These are phyloP conservation scores for Pezizomycotina sp. DNA, from an alignment of 2,329 filamentous ascomycete species.

Conservation along the genomic window DNA sequence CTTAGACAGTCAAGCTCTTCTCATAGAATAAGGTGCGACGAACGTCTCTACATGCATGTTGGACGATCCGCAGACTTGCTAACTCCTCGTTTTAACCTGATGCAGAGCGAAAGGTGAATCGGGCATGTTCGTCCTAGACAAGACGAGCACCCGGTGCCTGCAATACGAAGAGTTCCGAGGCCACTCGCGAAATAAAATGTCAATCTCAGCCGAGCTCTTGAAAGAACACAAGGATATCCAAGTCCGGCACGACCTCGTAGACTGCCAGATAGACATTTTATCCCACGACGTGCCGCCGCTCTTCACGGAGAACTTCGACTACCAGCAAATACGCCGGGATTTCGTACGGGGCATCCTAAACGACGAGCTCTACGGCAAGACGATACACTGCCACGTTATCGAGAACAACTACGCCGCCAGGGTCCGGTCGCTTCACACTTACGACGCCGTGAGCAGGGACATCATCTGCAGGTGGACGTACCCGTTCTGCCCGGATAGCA, in stretches of 20 bases:
- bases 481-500: conserved; percentile 77
- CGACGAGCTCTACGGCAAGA: conserved; percentile 92
- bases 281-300: conserved; percentile 86
- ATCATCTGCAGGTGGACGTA: conserved; percentile 77
- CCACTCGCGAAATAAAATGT: conserved; percentile 48
- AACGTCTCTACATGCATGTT: too few relatives aligned
- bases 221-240: conserved; percentile 60
- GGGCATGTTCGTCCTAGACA: conserved; percentile 70
- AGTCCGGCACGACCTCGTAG: conserved; percentile 71
- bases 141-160: conserved; percentile 60
- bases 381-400: conserved; percentile 80
- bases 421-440: conserved; percentile 71
- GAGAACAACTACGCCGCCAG: conserved; percentile 71
- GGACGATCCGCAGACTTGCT: too few relatives aligned
- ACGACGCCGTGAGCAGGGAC: conserved; percentile 75
- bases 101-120: conserved; percentile 20
- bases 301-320: conserved; percentile 97
- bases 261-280: conserved; percentile 92
- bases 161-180: conserved; percentile 83
- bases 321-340: conserved; percentile 72
- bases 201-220: conserved; percentile 62
- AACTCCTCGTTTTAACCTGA: not conserved
- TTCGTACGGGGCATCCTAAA: conserved; percentile 87
- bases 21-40: conserved; percentile 62
- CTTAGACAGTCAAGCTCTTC: conserved; percentile 57